These are phyloP conservation scores for Tetrahymena elliotti DNA, from an alignment of 73 alveolate genomes.

Conservation along the genomic window DNA sequence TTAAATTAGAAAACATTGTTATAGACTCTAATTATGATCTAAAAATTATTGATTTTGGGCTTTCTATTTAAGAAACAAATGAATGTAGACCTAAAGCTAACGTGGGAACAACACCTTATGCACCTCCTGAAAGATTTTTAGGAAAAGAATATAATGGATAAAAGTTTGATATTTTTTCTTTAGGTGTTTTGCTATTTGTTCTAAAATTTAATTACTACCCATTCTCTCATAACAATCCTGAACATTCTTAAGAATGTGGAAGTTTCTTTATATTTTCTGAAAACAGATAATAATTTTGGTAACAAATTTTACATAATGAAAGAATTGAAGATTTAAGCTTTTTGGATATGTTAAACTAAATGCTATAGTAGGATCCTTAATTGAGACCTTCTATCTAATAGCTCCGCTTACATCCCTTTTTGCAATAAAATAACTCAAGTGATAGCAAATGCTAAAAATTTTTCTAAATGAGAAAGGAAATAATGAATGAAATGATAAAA, in stretches of 20 bases:
- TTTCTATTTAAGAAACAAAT: neutral
- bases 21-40: neutral
- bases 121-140: neutral
- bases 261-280: neutral
- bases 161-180: neutral
- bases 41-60: neutral
- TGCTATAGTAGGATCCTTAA: neutral
- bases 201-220: neutral
- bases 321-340: neutral
- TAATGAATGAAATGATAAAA: neutral
- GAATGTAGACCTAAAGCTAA: neutral
- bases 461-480: neutral
- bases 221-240: neutral
- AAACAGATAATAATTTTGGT: neutral
- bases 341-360: neutral
- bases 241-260: neutral
- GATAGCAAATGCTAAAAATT: neutral
- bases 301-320: neutral
- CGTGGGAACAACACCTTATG: neutral
- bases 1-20: neutral
- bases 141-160: neutral
- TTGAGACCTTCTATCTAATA: neutral
- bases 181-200: neutral
- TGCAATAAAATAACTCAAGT: neutral
- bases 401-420: neutral